Percentiles rank a stretch among this genome's conserved stretches.
These are phyloP conservation scores for Halteria grandinella DNA, from an alignment of 73 alveolate species.

Conservation along the genomic window DNA sequence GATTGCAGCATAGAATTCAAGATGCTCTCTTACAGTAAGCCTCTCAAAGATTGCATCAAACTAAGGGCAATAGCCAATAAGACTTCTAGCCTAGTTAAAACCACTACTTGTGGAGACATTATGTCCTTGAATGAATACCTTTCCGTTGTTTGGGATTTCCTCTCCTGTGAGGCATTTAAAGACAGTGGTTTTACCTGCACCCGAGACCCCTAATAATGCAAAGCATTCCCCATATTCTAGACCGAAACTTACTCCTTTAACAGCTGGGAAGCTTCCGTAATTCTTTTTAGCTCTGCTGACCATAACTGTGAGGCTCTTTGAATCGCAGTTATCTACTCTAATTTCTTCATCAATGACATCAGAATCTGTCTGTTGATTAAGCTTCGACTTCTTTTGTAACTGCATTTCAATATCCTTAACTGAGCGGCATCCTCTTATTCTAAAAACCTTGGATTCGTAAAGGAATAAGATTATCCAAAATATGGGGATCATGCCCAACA, in stretches of 20 bases:
- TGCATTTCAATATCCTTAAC: no score
- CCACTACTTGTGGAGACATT: constrained; percentile 34
- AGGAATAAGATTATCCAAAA: no score
- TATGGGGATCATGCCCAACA: no score
- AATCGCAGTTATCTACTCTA: no score
- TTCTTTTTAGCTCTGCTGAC: no score
- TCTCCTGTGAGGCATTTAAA: constrained; percentile 47
- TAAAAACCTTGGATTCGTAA: no score
- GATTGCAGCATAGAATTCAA: constrained; percentile 81
- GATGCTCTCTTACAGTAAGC: constrained; percentile 84
- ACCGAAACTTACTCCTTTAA: constrained; percentile 81
- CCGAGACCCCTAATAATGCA: constrained; percentile 87
- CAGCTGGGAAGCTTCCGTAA: constrained; percentile 83
- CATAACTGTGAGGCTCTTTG: no score
- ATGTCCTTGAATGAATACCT: constrained; percentile 4
- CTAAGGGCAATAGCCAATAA: constrained; percentile 91
- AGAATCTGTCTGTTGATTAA: no score
- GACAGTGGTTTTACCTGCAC: constrained; percentile 91
- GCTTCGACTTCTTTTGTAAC: no score
- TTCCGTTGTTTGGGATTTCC: constrained; percentile 15
- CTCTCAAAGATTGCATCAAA: constrained; percentile 89
- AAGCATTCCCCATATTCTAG: constrained; percentile 85
- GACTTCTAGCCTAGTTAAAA: constrained; percentile 47
- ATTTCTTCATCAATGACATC: no score
- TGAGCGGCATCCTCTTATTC: no score